phyloP scores from a whole-genome alignment of 177 flowering plant genomes.

The Vitis hybrid region DNA sequence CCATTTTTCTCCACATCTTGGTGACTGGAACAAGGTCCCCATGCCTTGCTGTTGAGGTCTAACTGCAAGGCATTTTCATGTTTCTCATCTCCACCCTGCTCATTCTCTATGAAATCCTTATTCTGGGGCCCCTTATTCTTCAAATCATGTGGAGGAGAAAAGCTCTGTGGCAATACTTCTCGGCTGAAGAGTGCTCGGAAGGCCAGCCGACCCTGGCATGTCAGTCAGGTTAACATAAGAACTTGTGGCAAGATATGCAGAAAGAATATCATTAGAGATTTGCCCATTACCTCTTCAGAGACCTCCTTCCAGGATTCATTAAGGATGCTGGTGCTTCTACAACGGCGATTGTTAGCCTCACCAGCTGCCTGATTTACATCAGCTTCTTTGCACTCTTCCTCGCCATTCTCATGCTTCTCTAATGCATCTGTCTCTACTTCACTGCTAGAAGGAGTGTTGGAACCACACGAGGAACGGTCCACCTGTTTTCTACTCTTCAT shows the following conservation, averaged over 20 bases:
- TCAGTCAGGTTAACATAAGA: slow-evolving; percentile 7
- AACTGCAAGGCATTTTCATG: slow-evolving; percentile 25
- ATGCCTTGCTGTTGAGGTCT: slow-evolving; percentile 45
- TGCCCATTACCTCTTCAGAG: slow-evolving; percentile 73
- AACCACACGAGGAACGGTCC: slow-evolving; percentile 93
- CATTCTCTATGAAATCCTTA: slow-evolving; percentile 15
- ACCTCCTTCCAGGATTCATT: slow-evolving; percentile 92
- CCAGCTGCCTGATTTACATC: slow-evolving; percentile 36
- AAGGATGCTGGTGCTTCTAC: slow-evolving; percentile 42
- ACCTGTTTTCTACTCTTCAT: slow-evolving; percentile 54
- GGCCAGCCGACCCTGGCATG: slow-evolving; percentile 83
- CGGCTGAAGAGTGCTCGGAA: slow-evolving; percentile 85
- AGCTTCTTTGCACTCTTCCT: slow-evolving; percentile 50
- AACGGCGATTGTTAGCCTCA: slow-evolving; percentile 55
- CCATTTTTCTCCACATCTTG: slow-evolving; percentile 22
- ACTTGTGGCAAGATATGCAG: slow-evolving; percentile 4
- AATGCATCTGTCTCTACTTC: slow-evolving; percentile 75
- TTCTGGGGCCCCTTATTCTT: slow-evolving; percentile 26
- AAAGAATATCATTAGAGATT: slow-evolving; percentile 1
- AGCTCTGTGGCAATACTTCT: slow-evolving; percentile 84
- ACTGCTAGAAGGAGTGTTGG: slow-evolving; percentile 92
- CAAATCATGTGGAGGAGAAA: slow-evolving; percentile 63
- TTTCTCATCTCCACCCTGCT: slow-evolving; percentile 25
- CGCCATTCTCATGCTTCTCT: slow-evolving; percentile 50
- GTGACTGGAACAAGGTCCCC: slow-evolving; percentile 20